Base-by-base conservation (phyloP, 2,329 filamentous ascomycete genomes). In the Apiospora aurea region DNA sequence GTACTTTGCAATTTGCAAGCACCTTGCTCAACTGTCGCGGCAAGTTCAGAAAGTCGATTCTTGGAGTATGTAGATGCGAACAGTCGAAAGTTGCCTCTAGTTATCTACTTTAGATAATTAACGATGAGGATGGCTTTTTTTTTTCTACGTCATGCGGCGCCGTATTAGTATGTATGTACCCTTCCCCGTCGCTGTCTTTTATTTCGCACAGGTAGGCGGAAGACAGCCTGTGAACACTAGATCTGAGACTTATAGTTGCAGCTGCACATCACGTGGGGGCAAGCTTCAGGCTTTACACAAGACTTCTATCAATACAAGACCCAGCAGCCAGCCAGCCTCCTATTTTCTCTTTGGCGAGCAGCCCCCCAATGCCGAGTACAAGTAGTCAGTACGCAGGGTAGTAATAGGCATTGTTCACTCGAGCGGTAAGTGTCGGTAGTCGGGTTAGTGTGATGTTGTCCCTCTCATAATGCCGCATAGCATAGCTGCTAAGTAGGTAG, bases 381-480 rank as follows among this genome's bases (percentile, higher is more conserved):
- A 18, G 18, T 21, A 8, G 34, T 38, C 5, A 8, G 34, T 8
- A 43, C n/a, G 46, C 7, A n/a, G 8, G 18, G 46, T 49, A 34
- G 53, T 10, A 64, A 41, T 64, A 41, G 18, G 57, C 4, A 64
- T 41, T 64, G 34, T 38, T 38, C 18, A 21, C 18, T 64, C 29
- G 57, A 41, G 29, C 18, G 57, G 57, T 24, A 64, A 64, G 29
- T 64, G 57, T 64, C 34, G 57, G 57, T 64, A 64, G 34, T 64
- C 34, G 34, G n/a, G 16, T 61, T 61, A 61, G 18, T 61, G 29
- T 38, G 18, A 16, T 7, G 21, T 6, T 51, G n/a, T 51, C n/a
- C 4, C 49, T 51, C n/a, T 51, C 34, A 64, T 64, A 64, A 64
- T 64, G 57, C 57, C 57, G 29, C 57, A 64, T 64, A 41, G 57